Conservation (phyloP, 192 early-diverging fungal species). For the Oehlia diaphana region DNA sequence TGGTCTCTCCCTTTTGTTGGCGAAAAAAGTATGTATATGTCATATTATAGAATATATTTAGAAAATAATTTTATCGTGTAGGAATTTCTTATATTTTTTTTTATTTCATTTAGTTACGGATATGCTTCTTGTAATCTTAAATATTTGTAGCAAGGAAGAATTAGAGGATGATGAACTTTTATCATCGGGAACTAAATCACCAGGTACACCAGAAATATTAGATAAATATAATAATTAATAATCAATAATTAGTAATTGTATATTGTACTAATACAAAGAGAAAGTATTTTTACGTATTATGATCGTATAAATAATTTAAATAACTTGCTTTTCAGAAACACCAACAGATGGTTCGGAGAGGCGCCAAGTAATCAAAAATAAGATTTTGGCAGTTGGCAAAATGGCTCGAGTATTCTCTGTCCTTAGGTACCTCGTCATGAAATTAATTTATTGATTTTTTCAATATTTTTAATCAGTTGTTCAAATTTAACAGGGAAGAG, state of each 20-base stretch:
- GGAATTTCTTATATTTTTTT: not conserved
- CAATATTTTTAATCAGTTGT: not conserved
- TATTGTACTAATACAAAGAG: not conserved
- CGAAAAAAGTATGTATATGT: slow-evolving; percentile 77
- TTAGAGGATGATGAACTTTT: slow-evolving; percentile 61
- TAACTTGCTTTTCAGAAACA: slow-evolving; percentile 3
- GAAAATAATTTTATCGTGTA: not conserved
- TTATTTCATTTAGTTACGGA: slow-evolving; percentile 73
- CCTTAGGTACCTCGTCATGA: slow-evolving; percentile 51
- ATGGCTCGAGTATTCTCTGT: slow-evolving; percentile 90
- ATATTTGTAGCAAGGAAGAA: slow-evolving; percentile 96
- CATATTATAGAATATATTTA: not conserved
- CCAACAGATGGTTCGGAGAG: slow-evolving; percentile 60
- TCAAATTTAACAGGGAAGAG: slow-evolving; percentile 55
- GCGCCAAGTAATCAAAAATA: slow-evolving; percentile 73
- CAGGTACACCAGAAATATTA: not conserved
- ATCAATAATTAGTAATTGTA: not conserved
- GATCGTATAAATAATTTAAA: not conserved
- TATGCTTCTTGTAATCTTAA: slow-evolving; percentile 92
- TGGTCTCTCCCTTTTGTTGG: slow-evolving; percentile 98
- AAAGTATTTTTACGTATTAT: not conserved
- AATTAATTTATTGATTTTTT: not conserved
- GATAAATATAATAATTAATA: not conserved
- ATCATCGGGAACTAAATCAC: not conserved
- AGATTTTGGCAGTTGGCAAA: slow-evolving; percentile 90